Base-by-base conservation (phyloP, 225 moss, liverwort and hornwort genomes). In the Pleurozium schreberi region DNA sequence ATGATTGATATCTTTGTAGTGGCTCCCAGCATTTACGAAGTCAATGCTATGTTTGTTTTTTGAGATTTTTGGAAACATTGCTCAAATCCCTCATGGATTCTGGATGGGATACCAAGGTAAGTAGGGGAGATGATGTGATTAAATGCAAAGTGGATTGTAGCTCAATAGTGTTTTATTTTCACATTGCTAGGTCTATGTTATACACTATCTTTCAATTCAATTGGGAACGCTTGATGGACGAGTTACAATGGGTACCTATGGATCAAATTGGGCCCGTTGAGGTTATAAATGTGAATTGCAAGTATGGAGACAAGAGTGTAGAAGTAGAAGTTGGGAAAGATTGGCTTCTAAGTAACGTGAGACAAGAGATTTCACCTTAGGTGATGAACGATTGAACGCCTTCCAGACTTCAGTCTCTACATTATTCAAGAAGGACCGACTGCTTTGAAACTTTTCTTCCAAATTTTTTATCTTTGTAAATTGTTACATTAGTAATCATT, bases 61-160 rank as follows among this genome's bases (percentile, higher is more conserved):
- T 1, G 4, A 26, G 25, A 69, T 69, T 42, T 42, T 26, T 1
- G 2, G 1, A 69, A 42, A 2, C 1, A 0, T 40, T 69, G 8
- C 69, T 69, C 0, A 3, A 69, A 69, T 69, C 25, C 14, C 8
- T 69, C 20, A 69, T 69, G 25, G 69, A 40, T 40, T 42, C 0
- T 14, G 2, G 14, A 25, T 69, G 42, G 40, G 5, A 69, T 42
- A 25, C 69, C 14, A 69, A 40, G 5, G 8, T 42, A 40, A 40
- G 69, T 25, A 69, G 14, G 12, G 8, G 14, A n/a, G 14, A 69
- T 40, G 69, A 69, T 11, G 14, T 69, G 14, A 40, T 69, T 5
- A 69, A 69, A 42, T 69, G 42, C 25, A 42, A 40, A 69, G 42
- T 69, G 14, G 25, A 69, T 42, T 14, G 1, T 25, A 69, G 14